Percentiles rank a stretch among this genome's conserved stretches.
Evolutionary conservation across 805 yeast genomes (phyloP).

Genomic region (Kodamaea jinghongensis): DNA sequence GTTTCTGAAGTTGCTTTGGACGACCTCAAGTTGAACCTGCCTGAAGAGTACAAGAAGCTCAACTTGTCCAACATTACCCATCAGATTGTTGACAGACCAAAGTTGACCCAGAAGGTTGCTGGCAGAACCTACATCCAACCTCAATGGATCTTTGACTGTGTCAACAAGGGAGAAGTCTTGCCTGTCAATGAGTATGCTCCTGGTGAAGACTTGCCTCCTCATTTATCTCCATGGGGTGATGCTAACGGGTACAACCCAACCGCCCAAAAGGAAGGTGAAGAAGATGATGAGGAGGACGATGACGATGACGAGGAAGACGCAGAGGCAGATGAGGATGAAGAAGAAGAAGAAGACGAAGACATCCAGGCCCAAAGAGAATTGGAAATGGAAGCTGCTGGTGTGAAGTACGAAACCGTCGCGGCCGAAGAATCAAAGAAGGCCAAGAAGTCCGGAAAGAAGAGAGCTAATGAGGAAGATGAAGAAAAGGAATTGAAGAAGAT

Average conservation of each 20-base stretch:
- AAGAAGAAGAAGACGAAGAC: conserved; percentile 53
- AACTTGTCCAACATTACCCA: conserved; percentile 78
- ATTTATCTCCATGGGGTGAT: conserved; percentile 99
- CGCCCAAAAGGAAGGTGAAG: conserved; percentile 45
- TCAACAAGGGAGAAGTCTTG: conserved; percentile 72
- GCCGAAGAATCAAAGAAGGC: conserved; percentile 21
- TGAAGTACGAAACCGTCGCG: conserved; percentile 62
- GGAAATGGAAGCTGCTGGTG: conserved; percentile 78
- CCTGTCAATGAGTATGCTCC: conserved; percentile 85
- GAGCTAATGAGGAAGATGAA: conserved; percentile 57
- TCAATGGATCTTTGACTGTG: conserved; percentile 94
- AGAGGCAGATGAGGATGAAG: conserved; percentile 48
- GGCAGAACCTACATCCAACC: conserved; percentile 96
- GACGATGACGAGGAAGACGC: conserved; percentile 38
- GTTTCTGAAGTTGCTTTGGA: conserved; percentile 87
- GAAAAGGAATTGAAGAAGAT: conserved; percentile 91
- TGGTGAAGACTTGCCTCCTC: conserved; percentile 95
- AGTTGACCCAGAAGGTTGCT: conserved; percentile 67
- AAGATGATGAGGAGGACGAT: conserved; percentile 48
- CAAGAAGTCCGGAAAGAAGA: conserved; percentile 38
- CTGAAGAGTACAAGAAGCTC: conserved; percentile 44
- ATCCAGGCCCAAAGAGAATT: conserved; percentile 83
- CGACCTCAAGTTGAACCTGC: conserved; percentile 54
- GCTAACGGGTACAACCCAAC: conserved; percentile 84
- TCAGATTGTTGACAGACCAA: conserved; percentile 93